Evolutionary conservation across 305 asterid genomes (phyloP), one percentile per base, ranked within the genome.

Genomic region (Rubia tinctorum): DNA sequence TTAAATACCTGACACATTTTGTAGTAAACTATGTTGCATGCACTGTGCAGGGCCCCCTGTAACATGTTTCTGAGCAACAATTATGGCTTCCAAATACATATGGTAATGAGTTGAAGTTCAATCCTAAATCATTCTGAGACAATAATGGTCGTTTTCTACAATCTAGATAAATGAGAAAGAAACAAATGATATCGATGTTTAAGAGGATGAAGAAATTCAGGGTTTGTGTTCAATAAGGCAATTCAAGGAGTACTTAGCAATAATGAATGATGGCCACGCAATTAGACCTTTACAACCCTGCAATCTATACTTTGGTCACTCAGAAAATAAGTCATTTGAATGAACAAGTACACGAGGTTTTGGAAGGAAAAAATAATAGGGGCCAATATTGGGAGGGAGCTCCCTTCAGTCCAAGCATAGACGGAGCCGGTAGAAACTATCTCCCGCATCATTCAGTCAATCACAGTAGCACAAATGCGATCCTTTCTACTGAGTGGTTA

Each of bases 391-490:
- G 59, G 83, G 86, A 87, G 81, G 97, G 98, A 94, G 97, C 97
- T 91, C 98, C 97, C 97, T 91, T 91, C 97, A 94, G 98, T 91
- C 97, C 98, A 94, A 91, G 92, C 90, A 89, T 81, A 77, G 97
- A 88, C 79, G 82, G 85, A 82, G 88, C 88, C 89, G 88, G 91
- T 74, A 76, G 84, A 87, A 88, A 91, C 82, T 91, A 90, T 90
- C 98, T 91, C 98, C 98, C 97, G 97, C 96, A 81, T 94, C 98
- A 94, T 94, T 90, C 97, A 90, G 87, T 90, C 97, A 91, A 85
- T 80, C 98, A 88, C 90, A 87, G 90, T 88, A 91, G 97, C 83
- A 77, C 63, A 75, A 71, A 77, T 63, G 11, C 49, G 18, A 40
- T 72, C 69, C 58, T 69, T 66, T 82, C 91, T 88, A 91, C 94